Evolutionary conservation across 2,329 filamentous ascomycete genomes (phyloP), one percentile per base, ranked within the genome.

Genomic region (Arachnomyces sp.): DNA sequence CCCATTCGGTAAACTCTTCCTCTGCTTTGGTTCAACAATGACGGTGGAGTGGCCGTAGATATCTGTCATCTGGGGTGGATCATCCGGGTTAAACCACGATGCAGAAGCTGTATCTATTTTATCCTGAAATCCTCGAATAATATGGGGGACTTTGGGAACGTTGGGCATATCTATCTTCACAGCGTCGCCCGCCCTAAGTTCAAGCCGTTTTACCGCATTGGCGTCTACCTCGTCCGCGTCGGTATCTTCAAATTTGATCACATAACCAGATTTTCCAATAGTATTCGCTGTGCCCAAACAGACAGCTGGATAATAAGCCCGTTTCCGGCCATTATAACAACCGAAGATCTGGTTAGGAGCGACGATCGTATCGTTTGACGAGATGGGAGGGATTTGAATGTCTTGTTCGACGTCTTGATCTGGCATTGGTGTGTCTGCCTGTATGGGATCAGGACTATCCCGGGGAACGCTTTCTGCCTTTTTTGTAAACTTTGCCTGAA

Each of bases 301-400:
- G n/a, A 69, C 75, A 7, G 74, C 78, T 35, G 78, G 75, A 52
- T 77, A 79, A 52, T 73, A 81, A n/a, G 62, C 66, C 39, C 69
- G 68, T 35, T 64, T 69, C n/a, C 63, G 63, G 14, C 72, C 71
- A 47, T 69, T 76, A 68, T 77, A 82, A 18, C 67, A 64, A 6
- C 77, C 76, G 45, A 80, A 68, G 0, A 81, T 68, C 44, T 78
- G 68, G 39, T 74, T 72, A 4, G 70, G 69, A 9, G 66, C 62
- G 16, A 69, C 48, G 7, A 25, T n/a, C n/a, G n/a, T 9, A 25
- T 25, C 9, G 21, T 25, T 25, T 25, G 21, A 25, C 9, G 21
- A 9, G 9, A 25, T 9, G 5, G 21, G 5, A 25, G 21, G 5
- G 21, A 5, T 5, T 5, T 25, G 21, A 5, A 9, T 9, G 9